Conservation (phyloP, 768 basidiomycete genomes). For the Calocybe indica region DNA sequence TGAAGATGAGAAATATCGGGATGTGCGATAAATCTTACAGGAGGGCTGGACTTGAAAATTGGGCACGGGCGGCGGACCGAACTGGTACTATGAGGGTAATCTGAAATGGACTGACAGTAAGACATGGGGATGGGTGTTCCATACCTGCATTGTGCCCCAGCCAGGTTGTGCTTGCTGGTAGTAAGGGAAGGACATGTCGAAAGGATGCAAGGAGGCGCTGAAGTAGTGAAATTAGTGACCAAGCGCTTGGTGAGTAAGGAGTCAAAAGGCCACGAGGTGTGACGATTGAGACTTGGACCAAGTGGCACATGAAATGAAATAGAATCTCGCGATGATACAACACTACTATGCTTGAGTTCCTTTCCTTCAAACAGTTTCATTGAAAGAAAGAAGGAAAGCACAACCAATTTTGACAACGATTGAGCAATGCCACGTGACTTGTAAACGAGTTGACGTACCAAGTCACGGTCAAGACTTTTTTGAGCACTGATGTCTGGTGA, state of each 20-base stretch:
- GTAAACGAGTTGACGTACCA: too few species aligned
- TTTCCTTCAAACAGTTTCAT: not conserved
- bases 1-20: slow-evolving; percentile 8
- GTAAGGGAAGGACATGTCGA: slow-evolving; percentile 36
- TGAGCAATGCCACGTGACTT: not conserved
- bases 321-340: not conserved
- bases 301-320: not conserved
- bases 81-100: slow-evolving; percentile 27
- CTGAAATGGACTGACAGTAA: slow-evolving; percentile 2
- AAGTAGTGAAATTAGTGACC: too few species aligned
- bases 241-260: too few species aligned
- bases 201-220: not conserved
- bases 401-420: not conserved
- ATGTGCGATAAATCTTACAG: slow-evolving; percentile 31
- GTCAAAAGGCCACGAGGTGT: slow-evolving; percentile 1
- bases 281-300: slow-evolving; percentile 4
- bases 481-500: too few species aligned
- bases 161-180: slow-evolving; percentile 38
- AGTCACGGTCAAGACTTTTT: too few species aligned
- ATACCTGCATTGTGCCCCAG: slow-evolving; percentile 45
- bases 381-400: not conserved
- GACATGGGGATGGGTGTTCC: slow-evolving; percentile 1
- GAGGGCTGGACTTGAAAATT: slow-evolving; percentile 43
- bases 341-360: too few species aligned
- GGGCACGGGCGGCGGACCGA: slow-evolving; percentile 34